Percentiles rank a stretch among this genome's conserved stretches.
Evolutionary conservation across 192 early-diverging fungal genomes (phyloP).

Genomic region (Podila epigama): DNA sequence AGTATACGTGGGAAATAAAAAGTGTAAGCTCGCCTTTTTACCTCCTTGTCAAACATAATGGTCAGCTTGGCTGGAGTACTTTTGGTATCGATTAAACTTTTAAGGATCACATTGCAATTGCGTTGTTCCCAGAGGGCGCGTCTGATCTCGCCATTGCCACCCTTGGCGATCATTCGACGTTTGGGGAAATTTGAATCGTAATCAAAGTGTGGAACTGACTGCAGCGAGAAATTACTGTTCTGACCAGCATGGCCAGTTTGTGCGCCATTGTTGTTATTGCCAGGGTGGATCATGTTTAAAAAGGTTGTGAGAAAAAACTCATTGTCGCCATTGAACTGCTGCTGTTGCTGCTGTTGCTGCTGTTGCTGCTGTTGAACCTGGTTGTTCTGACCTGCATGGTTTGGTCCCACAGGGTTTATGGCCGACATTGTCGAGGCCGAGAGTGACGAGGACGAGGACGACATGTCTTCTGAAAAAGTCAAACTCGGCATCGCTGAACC

Average conservation of each 20-base stretch:
- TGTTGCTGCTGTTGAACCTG: background rate
- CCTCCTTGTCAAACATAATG: conserved; percentile 23
- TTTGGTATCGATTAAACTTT: conserved; percentile 17
- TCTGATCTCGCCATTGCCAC: conserved; percentile 26
- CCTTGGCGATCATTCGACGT: conserved; percentile 1
- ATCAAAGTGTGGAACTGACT: conserved; percentile 7
- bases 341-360: background rate
- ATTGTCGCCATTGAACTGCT: background rate
- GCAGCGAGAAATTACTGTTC: too few relatives aligned
- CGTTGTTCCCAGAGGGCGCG: conserved; percentile 7
- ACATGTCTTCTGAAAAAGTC: conserved; percentile 4
- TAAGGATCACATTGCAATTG: conserved; percentile 9
- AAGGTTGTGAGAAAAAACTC: conserved; percentile 17
- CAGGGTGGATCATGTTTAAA: background rate
- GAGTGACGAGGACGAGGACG: background rate
- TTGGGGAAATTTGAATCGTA: conserved; percentile 7
- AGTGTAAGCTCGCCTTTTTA: background rate
- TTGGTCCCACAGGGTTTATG: too few relatives aligned
- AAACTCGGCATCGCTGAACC: conserved; percentile 4
- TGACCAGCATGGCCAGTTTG: background rate
- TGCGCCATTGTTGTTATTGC: background rate
- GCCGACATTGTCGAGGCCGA: too few relatives aligned
- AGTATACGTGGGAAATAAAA: background rate
- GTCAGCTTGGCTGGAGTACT: conserved; percentile 7
- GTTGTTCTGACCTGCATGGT: too few relatives aligned